These are phyloP conservation scores for Globisporangium lucens DNA, from an alignment of 352 stramenopile genomes.

Conservation along the genomic window DNA sequence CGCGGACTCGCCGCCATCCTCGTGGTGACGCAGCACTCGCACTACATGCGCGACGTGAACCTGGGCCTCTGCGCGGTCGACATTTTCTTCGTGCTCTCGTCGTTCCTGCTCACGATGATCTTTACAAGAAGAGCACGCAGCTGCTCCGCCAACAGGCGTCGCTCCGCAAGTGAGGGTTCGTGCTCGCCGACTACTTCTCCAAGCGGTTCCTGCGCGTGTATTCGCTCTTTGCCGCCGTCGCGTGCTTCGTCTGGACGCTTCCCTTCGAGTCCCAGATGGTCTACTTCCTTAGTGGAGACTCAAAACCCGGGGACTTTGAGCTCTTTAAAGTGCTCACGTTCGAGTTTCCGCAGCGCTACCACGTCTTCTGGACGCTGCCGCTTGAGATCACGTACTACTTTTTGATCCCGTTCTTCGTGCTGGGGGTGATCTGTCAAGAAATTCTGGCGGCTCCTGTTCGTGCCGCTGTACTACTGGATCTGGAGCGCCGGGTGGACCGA, in stretches of 20 bases:
- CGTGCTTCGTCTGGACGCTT: conserved; percentile 28
- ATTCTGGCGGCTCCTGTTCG: conserved; percentile 20
- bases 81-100: conserved; percentile 26
- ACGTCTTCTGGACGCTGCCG: conserved; percentile 50
- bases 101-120: conserved; percentile 26
- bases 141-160: conserved; percentile 14
- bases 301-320: conserved; percentile 22
- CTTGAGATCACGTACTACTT: conserved; percentile 48
- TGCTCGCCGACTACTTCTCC: conserved; percentile 41
- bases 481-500: conserved; percentile 17
- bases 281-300: conserved; percentile 18
- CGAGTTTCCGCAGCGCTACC: conserved; percentile 24
- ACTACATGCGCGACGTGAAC: conserved; percentile 16
- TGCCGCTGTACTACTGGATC: conserved; percentile 13
- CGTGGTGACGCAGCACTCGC: conserved; percentile 20
- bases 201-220: conserved; percentile 57
- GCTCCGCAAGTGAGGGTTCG: conserved; percentile 12
- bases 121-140: conserved; percentile 17
- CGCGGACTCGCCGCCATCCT: conserved; percentile 17
- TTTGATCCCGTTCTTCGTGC: conserved; percentile 27
- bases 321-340: conserved; percentile 30
- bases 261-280: conserved; percentile 26
- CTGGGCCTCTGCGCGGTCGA: conserved; percentile 15
- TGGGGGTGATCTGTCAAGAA: neutral
- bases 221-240: conserved; percentile 38